These are phyloP conservation scores for Limtongia smithiae DNA, from an alignment of 805 yeast genomes.

Conservation along the genomic window DNA sequence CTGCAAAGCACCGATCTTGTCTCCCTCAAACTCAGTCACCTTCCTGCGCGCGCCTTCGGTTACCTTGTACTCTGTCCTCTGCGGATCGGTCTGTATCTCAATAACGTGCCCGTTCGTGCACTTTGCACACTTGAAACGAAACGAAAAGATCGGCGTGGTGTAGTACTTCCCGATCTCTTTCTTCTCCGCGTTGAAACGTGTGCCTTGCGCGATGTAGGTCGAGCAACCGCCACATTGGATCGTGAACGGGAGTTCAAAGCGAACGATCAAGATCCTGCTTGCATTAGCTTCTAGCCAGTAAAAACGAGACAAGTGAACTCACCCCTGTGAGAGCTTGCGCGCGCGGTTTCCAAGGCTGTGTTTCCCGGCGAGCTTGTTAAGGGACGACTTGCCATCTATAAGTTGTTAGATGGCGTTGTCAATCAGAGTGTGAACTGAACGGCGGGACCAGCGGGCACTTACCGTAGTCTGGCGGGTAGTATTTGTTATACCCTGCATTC, in stretches of 20 bases:
- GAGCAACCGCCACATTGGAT: conserved; percentile 34
- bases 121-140: conserved; percentile 33
- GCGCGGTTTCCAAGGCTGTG: conserved; percentile 34
- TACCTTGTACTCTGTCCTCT: conserved; percentile 33
- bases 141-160: conserved; percentile 35
- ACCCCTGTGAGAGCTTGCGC: conserved; percentile 30
- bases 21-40: conserved; percentile 16
- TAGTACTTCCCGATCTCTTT: conserved; percentile 33
- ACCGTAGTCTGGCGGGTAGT: conserved; percentile 39
- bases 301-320: neutral
- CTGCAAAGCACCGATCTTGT: conserved; percentile 11
- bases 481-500: conserved; percentile 36
- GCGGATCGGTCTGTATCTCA: conserved; percentile 37
- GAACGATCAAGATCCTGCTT: conserved; percentile 29
- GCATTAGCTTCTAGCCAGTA: neutral
- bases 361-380: conserved; percentile 35
- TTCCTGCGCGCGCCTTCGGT: conserved; percentile 30
- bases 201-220: conserved; percentile 33
- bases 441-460: conserved; percentile 5
- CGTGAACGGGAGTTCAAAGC: conserved; percentile 37
- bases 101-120: conserved; percentile 29
- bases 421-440: neutral
- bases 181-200: conserved; percentile 37
- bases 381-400: conserved; percentile 33
- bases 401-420: neutral